A percentile compares a stretch with the other conserved stretches of the same genome.
Evolutionary conservation across 192 early-diverging fungal species (phyloP).

Genomic region (Entophlyctis helioformis): DNA sequence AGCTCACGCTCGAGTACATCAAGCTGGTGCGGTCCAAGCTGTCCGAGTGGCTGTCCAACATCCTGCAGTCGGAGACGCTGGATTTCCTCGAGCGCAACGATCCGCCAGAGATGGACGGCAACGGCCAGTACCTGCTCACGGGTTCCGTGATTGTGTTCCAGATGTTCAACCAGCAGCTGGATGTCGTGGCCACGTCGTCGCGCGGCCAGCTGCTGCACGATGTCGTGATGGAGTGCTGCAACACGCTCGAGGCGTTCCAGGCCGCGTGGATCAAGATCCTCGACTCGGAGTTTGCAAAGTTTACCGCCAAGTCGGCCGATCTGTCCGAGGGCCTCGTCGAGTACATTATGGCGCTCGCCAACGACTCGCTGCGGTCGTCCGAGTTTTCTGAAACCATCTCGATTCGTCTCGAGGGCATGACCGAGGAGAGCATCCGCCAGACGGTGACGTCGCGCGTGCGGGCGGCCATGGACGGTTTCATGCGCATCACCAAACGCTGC

Average conservation of each 20-base stretch:
- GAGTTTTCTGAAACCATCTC: conserved; percentile 81
- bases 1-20: conserved; percentile 78
- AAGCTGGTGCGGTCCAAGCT: conserved; percentile 80
- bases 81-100: conserved; percentile 60
- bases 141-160: conserved; percentile 87
- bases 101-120: conserved; percentile 66
- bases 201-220: conserved; percentile 85
- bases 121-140: conserved; percentile 69
- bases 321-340: conserved; percentile 81
- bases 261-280: conserved; percentile 71
- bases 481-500: conserved; percentile 69
- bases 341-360: conserved; percentile 90
- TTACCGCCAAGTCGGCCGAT: conserved; percentile 52
- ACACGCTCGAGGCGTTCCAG: conserved; percentile 63
- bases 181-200: conserved; percentile 69
- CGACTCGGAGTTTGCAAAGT: conserved; percentile 62
- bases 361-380: conserved; percentile 83
- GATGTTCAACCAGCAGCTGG: conserved; percentile 96
- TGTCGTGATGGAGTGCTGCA: conserved; percentile 66
- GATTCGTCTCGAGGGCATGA: conserved; percentile 29
- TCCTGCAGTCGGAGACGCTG: conserved; percentile 70
- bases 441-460: conserved; percentile 38
- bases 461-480: conserved; percentile 75
- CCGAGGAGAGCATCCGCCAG: conserved; percentile 17
- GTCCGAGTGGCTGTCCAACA: conserved; percentile 83